phyloP scores from a whole-genome alignment of 164 flowering plant genomes.

The Vitis cinerea region DNA sequence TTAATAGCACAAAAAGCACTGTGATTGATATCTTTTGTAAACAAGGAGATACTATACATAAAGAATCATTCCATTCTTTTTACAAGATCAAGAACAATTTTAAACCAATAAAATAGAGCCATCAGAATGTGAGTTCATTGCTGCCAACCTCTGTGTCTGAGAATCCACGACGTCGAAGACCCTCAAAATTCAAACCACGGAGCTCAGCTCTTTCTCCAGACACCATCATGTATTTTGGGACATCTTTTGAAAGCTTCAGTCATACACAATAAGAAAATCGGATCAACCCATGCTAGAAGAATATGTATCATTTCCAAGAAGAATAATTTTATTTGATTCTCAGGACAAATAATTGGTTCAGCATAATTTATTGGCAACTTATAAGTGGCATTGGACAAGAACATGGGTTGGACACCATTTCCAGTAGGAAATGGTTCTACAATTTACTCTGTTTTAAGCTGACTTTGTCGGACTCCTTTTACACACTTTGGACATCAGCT shows the following conservation, averaged over 20 bases:
- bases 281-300: background rate
- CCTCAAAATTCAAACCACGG: slow-evolving; percentile 87
- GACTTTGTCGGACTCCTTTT: background rate
- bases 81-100: background rate
- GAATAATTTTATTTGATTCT: background rate
- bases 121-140: background rate
- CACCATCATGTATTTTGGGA: slow-evolving; percentile 88
- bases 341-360: background rate
- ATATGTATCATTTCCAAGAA: background rate
- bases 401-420: too few species aligned
- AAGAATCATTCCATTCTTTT: background rate
- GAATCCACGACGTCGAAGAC: slow-evolving; percentile 82
- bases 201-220: slow-evolving; percentile 91
- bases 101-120: background rate
- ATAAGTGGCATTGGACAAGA: too few species aligned
- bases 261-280: background rate
- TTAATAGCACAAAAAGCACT: background rate
- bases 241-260: slow-evolving; percentile 82
- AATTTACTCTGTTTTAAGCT: too few species aligned
- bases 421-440: too few species aligned
- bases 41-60: background rate
- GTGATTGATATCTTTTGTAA: background rate
- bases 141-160: slow-evolving; percentile 66
- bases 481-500: background rate
- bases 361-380: too few species aligned